Base-by-base conservation (phyloP, 2,329 filamentous ascomycete genomes). In the Fusarium sacchari region DNA sequence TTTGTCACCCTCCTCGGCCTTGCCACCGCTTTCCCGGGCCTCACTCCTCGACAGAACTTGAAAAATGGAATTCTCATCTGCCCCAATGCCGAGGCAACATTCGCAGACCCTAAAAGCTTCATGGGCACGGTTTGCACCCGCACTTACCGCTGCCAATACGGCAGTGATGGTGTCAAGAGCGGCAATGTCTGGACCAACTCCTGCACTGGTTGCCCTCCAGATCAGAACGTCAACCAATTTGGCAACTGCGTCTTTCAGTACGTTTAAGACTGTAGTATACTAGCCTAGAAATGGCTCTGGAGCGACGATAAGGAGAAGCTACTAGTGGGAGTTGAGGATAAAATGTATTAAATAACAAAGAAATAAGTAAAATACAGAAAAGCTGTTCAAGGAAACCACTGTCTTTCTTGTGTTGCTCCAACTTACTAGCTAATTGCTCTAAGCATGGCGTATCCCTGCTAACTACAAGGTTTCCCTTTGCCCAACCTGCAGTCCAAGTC, bases 211-310 rank as follows among this genome's bases (percentile, higher is more conserved):
- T 57, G 53, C 30, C 39, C 53, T 34, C 2, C 20, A 7, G 28
- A 12, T 5, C n/a, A 34, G 22, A 34, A 34, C 4, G 14, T 26
- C 0, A 57, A 32, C 39, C 17, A 18, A 8, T 20, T 57, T 2
- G 39, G 39, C 13, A n/a, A 57, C 30, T 57, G 53, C 1, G 13
- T 57, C 24, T 34, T 57, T 4, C 18, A 24, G 13, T 57, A 34
- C 8, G 26, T 46, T 7, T 57, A 9, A 26, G 53, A 7, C 12
- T 32, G 32, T 7, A 3, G 28, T 53, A 9, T 22, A 8, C 10
- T 5, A 3, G 49, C 0, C 10, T 17, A 6, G 8, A 7, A 5
- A 14, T 2, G 3, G 6, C 3, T 17, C 10, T 28, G 2, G 11
- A 18, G 1, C 13, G 7, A 26, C 9, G 1, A 22, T 26, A 3